These are phyloP conservation scores for Sclerotinia subarctica DNA, from an alignment of 2,329 filamentous ascomycete species.

Conservation along the genomic window DNA sequence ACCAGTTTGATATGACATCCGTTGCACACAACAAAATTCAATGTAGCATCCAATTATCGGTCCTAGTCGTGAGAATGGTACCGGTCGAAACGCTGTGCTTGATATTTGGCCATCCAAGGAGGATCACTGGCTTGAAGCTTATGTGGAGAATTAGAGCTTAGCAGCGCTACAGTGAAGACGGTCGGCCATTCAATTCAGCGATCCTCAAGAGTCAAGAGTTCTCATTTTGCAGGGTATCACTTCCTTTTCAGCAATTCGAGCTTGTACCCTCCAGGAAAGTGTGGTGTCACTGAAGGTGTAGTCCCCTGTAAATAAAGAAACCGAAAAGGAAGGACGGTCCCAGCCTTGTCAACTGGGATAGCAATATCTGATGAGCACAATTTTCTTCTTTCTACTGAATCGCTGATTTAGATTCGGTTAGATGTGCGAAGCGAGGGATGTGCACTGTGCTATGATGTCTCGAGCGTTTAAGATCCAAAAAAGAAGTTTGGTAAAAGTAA, in stretches of 20 bases:
- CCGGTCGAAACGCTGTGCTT: neutral
- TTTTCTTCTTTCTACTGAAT: slow-evolving; percentile 6
- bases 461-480: slow-evolving; percentile 2
- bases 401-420: neutral
- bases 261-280: slow-evolving; percentile 11
- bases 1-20: neutral
- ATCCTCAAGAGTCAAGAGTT: slow-evolving; percentile 1
- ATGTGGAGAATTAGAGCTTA: neutral
- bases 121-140: slow-evolving; percentile 13
- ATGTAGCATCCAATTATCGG: neutral
- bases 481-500: slow-evolving; percentile 1
- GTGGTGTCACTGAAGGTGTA: slow-evolving; percentile 4
- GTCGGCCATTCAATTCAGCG: slow-evolving; percentile 2
- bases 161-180: neutral
- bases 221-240: slow-evolving; percentile 9
- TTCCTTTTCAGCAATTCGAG: slow-evolving; percentile 16
- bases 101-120: neutral
- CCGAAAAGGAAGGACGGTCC: slow-evolving; percentile 17
- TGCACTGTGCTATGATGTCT: slow-evolving; percentile 13
- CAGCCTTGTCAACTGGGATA: slow-evolving; percentile 19
- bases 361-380: neutral
- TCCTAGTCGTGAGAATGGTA: neutral
- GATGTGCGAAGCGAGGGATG: slow-evolving; percentile 1
- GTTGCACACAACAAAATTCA: neutral
- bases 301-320: slow-evolving; percentile 1